Base-by-base conservation (phyloP, 1,284 basidiomycete species). In the Serendipita sp. region DNA sequence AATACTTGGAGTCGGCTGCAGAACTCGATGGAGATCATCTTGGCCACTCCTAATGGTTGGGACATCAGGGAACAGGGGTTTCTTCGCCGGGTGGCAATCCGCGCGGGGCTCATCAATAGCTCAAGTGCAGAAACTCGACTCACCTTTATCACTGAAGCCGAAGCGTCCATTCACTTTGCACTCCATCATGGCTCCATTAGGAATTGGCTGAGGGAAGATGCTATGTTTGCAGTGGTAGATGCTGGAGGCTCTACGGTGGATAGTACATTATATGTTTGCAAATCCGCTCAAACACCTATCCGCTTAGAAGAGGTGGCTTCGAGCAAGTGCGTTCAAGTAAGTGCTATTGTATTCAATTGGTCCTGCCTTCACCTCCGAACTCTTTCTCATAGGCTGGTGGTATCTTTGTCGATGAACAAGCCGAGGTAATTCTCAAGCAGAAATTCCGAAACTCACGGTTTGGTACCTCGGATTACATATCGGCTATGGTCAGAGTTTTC, bases 141-240 rank as follows among this genome's bases (percentile, higher is more conserved):
- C 15, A 12, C 6, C 8, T 61, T 61, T 35, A 44, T 61, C 4
- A 12, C 61, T 5, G 61, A 61, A 49, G 41, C 22, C 41, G 61
- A 61, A 43, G 44, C 42, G 15, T 61, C 61, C 3, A 26, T 61
- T 6, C 61, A 61, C 61, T 61, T 70, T 60, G 76, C 74, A 3
- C 69, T 77, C 30, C 72, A 73, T 1, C 65, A 72, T 5, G 72
- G 74, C 43, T 71, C 72, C 2, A 72, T 77, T 69, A 73, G 73
- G 70, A 77, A 78, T 62, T 30, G 66, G 61, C 61, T 30, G 60
- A 32, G 44, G 53, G 4, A 44, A 29, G 72, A 70, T 8, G 67
- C 74, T 38, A 77, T 77, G 0, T 67, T 80, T 3, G 69, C 78
- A 58, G 69, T 80, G n/a, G 74, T 80, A 15, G 79, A 80, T 65